Evolutionary conservation across 257 asterid species (phyloP).

Genomic region (Fraxinus pennsylvanica): DNA sequence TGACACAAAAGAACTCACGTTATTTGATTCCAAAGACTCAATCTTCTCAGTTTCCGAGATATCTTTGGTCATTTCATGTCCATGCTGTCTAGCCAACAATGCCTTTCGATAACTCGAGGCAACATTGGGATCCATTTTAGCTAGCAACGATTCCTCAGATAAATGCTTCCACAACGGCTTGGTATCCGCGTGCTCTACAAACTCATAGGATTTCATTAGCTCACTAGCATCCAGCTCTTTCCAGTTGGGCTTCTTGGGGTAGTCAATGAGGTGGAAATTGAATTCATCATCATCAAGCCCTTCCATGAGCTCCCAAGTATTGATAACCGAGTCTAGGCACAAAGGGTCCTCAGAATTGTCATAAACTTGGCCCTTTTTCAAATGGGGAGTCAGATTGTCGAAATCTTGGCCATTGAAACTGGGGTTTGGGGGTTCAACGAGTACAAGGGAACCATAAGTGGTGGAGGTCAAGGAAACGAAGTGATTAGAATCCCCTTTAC

Average conservation of each 20-base stretch:
- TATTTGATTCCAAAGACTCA: not conserved
- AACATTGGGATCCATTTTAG: slow-evolving; percentile 43
- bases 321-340: slow-evolving; percentile 47
- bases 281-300: slow-evolving; percentile 44
- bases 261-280: slow-evolving; percentile 24
- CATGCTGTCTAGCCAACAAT: slow-evolving; percentile 31
- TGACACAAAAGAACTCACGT: slow-evolving; percentile 6
- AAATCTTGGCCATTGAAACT: slow-evolving; percentile 14
- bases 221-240: slow-evolving; percentile 32
- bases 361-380: slow-evolving; percentile 4
- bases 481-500: slow-evolving; percentile 51
- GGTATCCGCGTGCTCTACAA: slow-evolving; percentile 44
- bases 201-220: slow-evolving; percentile 39
- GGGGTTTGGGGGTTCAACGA: slow-evolving; percentile 19
- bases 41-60: not conserved
- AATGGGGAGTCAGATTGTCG: not conserved
- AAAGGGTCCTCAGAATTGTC: slow-evolving; percentile 36
- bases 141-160: slow-evolving; percentile 46
- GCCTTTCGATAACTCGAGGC: slow-evolving; percentile 38
- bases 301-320: slow-evolving; percentile 61
- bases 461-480: slow-evolving; percentile 47
- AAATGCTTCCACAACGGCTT: slow-evolving; percentile 56
- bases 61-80: slow-evolving; percentile 20
- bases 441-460: slow-evolving; percentile 48
- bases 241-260: slow-evolving; percentile 22